Base-by-base conservation (phyloP, 768 basidiomycete species). In the Calocera viscosa region DNA sequence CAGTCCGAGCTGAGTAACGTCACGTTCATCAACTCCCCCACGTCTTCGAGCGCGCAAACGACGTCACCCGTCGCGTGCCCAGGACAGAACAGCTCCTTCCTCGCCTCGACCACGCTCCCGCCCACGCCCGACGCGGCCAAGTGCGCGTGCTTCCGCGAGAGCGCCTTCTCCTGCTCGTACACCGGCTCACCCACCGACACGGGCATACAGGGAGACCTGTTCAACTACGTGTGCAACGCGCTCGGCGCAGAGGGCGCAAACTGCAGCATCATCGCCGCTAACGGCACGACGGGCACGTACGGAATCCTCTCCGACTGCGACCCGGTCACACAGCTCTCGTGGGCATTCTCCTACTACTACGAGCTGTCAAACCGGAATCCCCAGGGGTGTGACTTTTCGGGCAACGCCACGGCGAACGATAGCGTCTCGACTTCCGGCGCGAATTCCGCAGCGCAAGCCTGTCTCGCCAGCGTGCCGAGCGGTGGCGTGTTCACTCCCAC, bases 81-180 rank as follows among this genome's bases (percentile, higher is more conserved):
- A 17, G 68, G 81, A 19, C 73, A 82, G 68, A 86, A 82, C 69
- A 74, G 80, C n/a, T 80, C 78, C 1, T 84, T 88, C 75, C 76
- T 84, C 49, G 90, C 87, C 35, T 86, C 86, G 5, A 81, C 80
- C 1, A 84, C 80, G 11, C 78, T 95, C 35, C 94, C 94, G 19
- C 85, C 88, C 0, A 96, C 94, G 3, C 94, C 94, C 1, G 87
- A 90, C 74, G 82, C 86, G 64, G 76, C 80, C 28, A 87, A 86
- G n/a, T 96, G 94, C 76, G 76, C 81, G 66, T 96, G 94, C 75
- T 73, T 94, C 71, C 80, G 84, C 74, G 77, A 76, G 65, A 75
- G 75, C 64, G 80, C 80, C 24, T 80, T 94, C 65, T 82, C 84
- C 70, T 96, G 94, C 75, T 80, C 79, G 69, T 92, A 92, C 73